Percentiles rank a stretch among this genome's conserved stretches.
Evolutionary conservation across 2,329 filamentous ascomycete species (phyloP).

Genomic region (Ascochyta viciae-villosae): DNA sequence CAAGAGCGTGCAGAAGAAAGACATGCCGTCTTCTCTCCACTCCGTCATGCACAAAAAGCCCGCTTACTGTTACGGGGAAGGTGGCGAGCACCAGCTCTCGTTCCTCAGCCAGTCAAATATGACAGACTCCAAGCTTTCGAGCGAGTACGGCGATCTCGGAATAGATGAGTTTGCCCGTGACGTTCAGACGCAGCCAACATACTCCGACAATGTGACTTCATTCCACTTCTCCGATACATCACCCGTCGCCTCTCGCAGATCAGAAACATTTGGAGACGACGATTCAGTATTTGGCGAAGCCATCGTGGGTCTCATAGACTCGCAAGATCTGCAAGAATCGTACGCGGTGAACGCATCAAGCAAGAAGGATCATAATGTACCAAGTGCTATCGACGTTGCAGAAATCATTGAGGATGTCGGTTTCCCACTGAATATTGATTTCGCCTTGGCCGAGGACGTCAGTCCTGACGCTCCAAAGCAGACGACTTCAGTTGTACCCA

Average conservation of each 20-base stretch:
- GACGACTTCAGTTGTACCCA: background rate
- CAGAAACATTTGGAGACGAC: slow-evolving; percentile 38
- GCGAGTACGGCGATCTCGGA: slow-evolving; percentile 39
- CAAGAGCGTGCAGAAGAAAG: slow-evolving; percentile 30
- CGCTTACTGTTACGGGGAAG: slow-evolving; percentile 33
- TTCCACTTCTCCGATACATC: background rate
- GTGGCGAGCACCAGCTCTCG: slow-evolving; percentile 29
- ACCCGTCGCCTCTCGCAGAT: slow-evolving; percentile 7
- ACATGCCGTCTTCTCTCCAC: slow-evolving; percentile 27
- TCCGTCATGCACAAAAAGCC: slow-evolving; percentile 40
- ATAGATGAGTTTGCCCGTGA: slow-evolving; percentile 22
- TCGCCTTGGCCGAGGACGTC: background rate
- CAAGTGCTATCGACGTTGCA: background rate
- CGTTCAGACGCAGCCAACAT: background rate
- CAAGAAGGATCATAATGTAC: background rate
- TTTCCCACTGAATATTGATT: background rate
- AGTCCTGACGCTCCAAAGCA: background rate
- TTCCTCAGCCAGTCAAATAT: slow-evolving; percentile 22
- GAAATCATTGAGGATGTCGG: slow-evolving; percentile 19
- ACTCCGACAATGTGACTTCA: background rate
- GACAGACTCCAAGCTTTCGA: slow-evolving; percentile 19
- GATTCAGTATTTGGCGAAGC: slow-evolving; percentile 42
- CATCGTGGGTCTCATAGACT: slow-evolving; percentile 43
- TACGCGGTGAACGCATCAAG: background rate
- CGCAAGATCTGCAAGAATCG: slow-evolving; percentile 23